phyloP scores from a whole-genome alignment of 208 protist genomes.

The Leishmania tarentolae region DNA sequence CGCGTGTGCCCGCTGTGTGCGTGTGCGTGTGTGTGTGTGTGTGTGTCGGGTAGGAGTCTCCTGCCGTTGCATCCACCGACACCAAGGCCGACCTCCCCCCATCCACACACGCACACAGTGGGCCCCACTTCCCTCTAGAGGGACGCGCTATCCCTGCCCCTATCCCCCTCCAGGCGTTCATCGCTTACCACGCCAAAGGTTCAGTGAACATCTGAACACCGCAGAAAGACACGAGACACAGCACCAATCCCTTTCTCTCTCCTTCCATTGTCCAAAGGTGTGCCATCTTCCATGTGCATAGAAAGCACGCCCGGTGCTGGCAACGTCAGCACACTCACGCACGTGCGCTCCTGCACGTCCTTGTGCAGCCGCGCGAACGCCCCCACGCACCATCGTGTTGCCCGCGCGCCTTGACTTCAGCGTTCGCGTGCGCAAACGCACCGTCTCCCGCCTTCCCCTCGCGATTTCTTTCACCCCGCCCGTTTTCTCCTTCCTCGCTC shows the following conservation, averaged over 20 bases:
- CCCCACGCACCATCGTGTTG: neutral
- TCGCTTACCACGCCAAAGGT: neutral
- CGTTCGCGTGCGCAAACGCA: neutral
- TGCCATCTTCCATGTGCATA: neutral
- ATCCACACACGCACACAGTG: neutral
- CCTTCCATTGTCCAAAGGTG: neutral
- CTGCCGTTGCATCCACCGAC: neutral
- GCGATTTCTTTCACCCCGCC: neutral
- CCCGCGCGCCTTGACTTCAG: neutral
- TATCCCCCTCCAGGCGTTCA: neutral
- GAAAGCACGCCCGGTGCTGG: neutral
- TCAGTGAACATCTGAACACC: neutral
- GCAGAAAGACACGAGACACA: neutral
- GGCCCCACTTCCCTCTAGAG: neutral
- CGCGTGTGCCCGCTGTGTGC: neutral
- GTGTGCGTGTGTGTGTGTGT: constrained; percentile 15
- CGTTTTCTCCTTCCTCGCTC: neutral
- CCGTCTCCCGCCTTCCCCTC: neutral
- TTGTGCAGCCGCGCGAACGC: neutral
- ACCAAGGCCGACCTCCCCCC: neutral
- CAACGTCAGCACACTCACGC: neutral
- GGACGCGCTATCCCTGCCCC: too few species aligned
- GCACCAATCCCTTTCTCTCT: neutral
- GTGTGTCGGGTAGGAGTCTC: neutral
- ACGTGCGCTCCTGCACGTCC: neutral